Percentiles rank a stretch among this genome's conserved stretches.
Conservation (phyloP, 2,329 filamentous ascomycete genomes). For the Aureobasidium sp. region DNA sequence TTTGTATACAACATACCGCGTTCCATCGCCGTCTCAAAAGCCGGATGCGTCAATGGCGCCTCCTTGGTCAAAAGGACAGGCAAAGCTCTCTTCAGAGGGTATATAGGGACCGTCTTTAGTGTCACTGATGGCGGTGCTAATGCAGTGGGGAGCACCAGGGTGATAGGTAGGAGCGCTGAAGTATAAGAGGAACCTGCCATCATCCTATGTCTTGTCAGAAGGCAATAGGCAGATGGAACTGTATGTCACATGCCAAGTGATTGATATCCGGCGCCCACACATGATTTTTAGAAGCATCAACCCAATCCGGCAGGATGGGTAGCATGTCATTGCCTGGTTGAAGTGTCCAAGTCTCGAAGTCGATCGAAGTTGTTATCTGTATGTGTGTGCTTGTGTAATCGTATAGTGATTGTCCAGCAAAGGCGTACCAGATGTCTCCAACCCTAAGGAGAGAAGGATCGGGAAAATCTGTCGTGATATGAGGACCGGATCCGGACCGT, state of each 20-base stretch:
- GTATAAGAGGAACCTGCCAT: constrained; percentile 34
- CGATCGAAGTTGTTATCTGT: constrained; percentile 58
- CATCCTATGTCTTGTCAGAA: constrained; percentile 21
- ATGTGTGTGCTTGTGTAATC: no score
- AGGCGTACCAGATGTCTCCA: constrained; percentile 63
- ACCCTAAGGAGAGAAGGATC: constrained; percentile 60
- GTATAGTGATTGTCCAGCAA: no score
- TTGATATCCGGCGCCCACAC: constrained; percentile 71
- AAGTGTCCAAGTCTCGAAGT: constrained; percentile 54
- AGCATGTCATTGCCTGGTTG: constrained; percentile 56
- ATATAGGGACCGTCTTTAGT: constrained; percentile 32
- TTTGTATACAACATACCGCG: constrained; percentile 35
- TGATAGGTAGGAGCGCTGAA: constrained; percentile 32
- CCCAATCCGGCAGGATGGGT: constrained; percentile 61
- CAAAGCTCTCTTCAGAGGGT: constrained; percentile 25
- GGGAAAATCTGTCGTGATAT: constrained; percentile 24
- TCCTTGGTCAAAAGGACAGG: constrained; percentile 32
- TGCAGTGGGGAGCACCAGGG: constrained; percentile 30
- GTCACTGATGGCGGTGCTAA: constrained; percentile 32
- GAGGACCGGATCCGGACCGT: constrained; percentile 21
- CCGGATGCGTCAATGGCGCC: constrained; percentile 35
- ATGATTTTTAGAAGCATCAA: constrained; percentile 50
- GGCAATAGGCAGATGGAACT: not conserved
- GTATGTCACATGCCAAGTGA: constrained; percentile 36
- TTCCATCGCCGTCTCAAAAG: constrained; percentile 30